phyloP scores from a whole-genome alignment of 371 early-diverging fungal genomes.

The Hamiltosporidium tvaerminnensis region DNA sequence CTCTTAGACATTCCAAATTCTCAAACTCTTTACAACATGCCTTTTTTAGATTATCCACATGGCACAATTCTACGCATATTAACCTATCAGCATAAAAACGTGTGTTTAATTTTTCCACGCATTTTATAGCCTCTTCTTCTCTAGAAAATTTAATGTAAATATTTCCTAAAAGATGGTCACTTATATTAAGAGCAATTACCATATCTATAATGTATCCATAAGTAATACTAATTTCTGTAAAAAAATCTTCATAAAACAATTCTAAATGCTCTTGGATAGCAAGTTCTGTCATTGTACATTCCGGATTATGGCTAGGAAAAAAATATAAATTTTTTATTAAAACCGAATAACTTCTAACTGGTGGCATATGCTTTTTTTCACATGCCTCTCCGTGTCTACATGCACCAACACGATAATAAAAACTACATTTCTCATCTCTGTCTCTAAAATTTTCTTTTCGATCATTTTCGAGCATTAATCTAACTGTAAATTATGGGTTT shows the following conservation, averaged over 20 bases:
- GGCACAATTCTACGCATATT: conserved; percentile 76
- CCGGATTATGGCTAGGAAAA: conserved; percentile 69
- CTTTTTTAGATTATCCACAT: conserved; percentile 82
- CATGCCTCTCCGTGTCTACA: conserved; percentile 88
- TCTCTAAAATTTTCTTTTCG: too few relatives aligned
- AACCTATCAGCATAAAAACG: conserved; percentile 79
- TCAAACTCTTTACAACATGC: conserved; percentile 89
- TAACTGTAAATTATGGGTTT: too few relatives aligned
- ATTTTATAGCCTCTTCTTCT: conserved; percentile 76
- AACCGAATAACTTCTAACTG: conserved; percentile 76
- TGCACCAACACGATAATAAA: conserved; percentile 90
- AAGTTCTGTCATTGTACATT: conserved; percentile 57
- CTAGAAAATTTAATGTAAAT: conserved; percentile 75
- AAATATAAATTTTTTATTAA: conserved; percentile 76
- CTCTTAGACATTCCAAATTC: conserved; percentile 72
- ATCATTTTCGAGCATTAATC: too few relatives aligned
- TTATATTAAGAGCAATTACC: conserved; percentile 85
- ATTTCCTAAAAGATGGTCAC: conserved; percentile 72
- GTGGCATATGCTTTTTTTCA: conserved; percentile 83
- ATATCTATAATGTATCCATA: conserved; percentile 84
- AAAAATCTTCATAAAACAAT: conserved; percentile 80
- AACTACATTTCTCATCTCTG: conserved; percentile 91
- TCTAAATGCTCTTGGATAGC: conserved; percentile 79
- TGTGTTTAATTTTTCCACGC: conserved; percentile 69
- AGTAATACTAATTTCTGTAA: conserved; percentile 69